Evolutionary conservation across 2,329 filamentous ascomycete genomes (phyloP), one percentile per base, ranked within the genome.

Genomic region (Fusarium chaquense): DNA sequence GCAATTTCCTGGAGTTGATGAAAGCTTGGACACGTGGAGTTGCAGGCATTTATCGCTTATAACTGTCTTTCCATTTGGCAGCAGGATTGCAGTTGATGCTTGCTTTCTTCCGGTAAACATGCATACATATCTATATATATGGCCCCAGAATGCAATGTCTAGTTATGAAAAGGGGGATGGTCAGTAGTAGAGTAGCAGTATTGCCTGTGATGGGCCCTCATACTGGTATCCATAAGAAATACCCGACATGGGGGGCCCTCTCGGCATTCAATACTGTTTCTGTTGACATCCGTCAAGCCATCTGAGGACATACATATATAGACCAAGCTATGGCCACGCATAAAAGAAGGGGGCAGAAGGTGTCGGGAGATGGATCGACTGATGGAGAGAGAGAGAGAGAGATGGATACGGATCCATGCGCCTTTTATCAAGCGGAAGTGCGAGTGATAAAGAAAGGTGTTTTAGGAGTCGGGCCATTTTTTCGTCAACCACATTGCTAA

Each of bases 381-480:
- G 64, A 68, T 51, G 49, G 33, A 28, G 30, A 43, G 26, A 28
- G 18, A 43, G 26, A 28, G 18, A 36, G 26, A 36, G 20, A 32
- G 64, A 67, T 36, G 47, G 47, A 36, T 50, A 50, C 22, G 24
- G 46, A 36, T 56, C 53, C 46, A 52, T 45, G 33, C 41, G 43
- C 46, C 49, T 36, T 65, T 52, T 59, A 55, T 36, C 32, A 24
- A 51, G 22, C 43, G 30, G 50, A 33, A 41, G 33, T 38, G 28
- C 22, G 58, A 38, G 28, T 45, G 62, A 44, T 36, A 49, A 38
- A 35, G 32, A 49, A 28, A 35, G 22, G 33, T 26, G 18, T 20
- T 41, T 41, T 30, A 26, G 22, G 40, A 33, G 55, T 69, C 65
- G 43, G 55, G 44, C 62, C 65, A 66, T 69, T 28, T 56, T 51